Evolutionary conservation across 2,329 filamentous ascomycete species (phyloP), one percentile per base, ranked within the genome.

Genomic region (Alternaria sp.): DNA sequence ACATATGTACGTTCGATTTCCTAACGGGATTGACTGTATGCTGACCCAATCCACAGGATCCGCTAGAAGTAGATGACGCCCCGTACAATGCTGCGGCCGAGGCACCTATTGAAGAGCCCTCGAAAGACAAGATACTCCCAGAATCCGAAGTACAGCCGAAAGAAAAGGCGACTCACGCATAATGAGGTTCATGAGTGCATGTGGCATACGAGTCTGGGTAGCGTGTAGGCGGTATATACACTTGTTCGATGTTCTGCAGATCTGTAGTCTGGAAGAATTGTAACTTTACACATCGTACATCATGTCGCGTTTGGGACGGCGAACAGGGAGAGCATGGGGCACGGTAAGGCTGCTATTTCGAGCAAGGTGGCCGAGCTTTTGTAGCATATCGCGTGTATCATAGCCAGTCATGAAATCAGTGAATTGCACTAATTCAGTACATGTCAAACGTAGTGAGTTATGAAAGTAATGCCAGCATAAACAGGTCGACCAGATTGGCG

Each of bases 1-100:
- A 62, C 69, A 38, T 76, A 76, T 41, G 73, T 74, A 62, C 16
- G 70, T 63, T 25, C 34, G 14, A 9, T 22, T 16, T 32, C 8
- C 6, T 16, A 5, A 28, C 1, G 22, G 16, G 12, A n/a, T 10
- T 27, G 5, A 2, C 25, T 30, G 10, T 6, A 12, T 32, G 38
- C 66, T 71, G 28, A 72, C 53, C 28, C 20, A 20, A 11, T 32
- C 25, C 27, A 12, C 40, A 73, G 70, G 70, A 73, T 40, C 60
- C 65, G 10, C 28, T 69, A 49, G 69, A 70, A 46, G 55, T 65
- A 28, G 69, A 73, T 11, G 59, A 64, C 11, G 46, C 61, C 27
- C 40, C 41, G 14, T 48, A 58, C 30, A 59, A 58, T 16, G 36
- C 54, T 44, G 50, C 44, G 48, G 25, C 36, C 7, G 60, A 56